Conservation (phyloP, 2,329 filamentous ascomycete genomes). For the Neophaeococcomyces aloes region DNA sequence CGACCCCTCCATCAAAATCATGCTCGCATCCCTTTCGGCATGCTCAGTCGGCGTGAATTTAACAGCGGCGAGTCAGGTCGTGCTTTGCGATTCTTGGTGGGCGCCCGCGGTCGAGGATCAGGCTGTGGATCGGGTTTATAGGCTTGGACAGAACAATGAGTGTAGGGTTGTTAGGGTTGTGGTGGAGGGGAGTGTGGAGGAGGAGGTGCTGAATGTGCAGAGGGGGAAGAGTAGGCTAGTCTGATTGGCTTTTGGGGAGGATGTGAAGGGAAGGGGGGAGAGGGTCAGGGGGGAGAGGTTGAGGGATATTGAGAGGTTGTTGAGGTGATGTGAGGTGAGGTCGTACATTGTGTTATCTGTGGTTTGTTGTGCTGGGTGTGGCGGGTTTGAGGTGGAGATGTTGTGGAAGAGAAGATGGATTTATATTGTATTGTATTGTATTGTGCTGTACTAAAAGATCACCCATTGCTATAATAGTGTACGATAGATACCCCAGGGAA, state of each 20-base stretch:
- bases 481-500: no score
- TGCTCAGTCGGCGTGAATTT: conserved; percentile 81
- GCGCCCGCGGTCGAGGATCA: conserved; percentile 88
- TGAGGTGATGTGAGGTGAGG: no score
- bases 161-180: conserved; percentile 73
- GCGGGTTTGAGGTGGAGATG: no score
- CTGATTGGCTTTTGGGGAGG: conserved; percentile 68
- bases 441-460: no score
- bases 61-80: conserved; percentile 73
- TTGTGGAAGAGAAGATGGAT: no score
- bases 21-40: conserved; percentile 72
- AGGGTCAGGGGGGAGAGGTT: conserved; percentile 23
- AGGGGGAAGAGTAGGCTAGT: conserved; percentile 68
- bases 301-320: conserved; percentile 24
- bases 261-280: conserved; percentile 28
- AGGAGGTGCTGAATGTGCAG: conserved; percentile 69
- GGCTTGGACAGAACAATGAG: conserved; percentile 68
- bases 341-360: no score
- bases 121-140: conserved; percentile 77
- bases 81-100: conserved; percentile 82
- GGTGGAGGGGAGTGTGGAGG: conserved; percentile 70
- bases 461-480: no score
- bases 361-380: no score
- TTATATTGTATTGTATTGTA: no score
- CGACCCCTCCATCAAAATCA: conserved; percentile 57